These are phyloP conservation scores for Chenopodium suecicum DNA, from an alignment of 148 eudicot genomes.

Conservation along the genomic window DNA sequence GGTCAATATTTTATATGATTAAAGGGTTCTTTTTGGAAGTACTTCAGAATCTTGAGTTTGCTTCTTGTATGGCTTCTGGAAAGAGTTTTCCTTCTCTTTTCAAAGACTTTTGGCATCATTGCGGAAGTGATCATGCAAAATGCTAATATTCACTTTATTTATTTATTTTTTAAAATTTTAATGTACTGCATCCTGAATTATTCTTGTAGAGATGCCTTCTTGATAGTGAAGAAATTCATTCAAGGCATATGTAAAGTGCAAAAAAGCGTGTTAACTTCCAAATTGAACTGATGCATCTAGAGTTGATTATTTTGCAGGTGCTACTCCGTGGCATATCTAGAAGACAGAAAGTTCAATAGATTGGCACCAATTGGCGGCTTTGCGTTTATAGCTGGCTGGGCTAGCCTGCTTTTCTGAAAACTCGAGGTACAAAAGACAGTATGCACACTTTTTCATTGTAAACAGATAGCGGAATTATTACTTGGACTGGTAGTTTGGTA, in stretches of 20 bases:
- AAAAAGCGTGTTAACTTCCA: not conserved
- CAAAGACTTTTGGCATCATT: not conserved
- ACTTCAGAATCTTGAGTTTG: not conserved
- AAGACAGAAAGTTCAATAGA: conserved; percentile 70
- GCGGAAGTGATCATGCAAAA: not conserved
- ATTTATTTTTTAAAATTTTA: not conserved
- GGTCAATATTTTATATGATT: not conserved
- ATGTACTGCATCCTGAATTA: not conserved
- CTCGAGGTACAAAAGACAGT: not conserved
- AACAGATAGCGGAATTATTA: too few relatives aligned
- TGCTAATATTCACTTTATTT: not conserved
- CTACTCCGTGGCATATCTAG: conserved; percentile 72
- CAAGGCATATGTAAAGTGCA: not conserved
- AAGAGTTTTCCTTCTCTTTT: not conserved
- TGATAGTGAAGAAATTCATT: not conserved
- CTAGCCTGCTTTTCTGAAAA: conserved; percentile 65
- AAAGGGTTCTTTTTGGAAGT: not conserved
- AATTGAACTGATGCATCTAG: not conserved
- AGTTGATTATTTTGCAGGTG: conserved; percentile 49
- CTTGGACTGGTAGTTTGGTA: not conserved
- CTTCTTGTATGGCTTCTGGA: not conserved
- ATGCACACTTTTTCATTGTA: not conserved
- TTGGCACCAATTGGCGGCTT: conserved; percentile 90
- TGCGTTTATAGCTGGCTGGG: conserved; percentile 92
- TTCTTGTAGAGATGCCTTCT: not conserved